Conservation (phyloP, 2,329 filamentous ascomycete genomes). For the Dichotomopilus funicola region DNA sequence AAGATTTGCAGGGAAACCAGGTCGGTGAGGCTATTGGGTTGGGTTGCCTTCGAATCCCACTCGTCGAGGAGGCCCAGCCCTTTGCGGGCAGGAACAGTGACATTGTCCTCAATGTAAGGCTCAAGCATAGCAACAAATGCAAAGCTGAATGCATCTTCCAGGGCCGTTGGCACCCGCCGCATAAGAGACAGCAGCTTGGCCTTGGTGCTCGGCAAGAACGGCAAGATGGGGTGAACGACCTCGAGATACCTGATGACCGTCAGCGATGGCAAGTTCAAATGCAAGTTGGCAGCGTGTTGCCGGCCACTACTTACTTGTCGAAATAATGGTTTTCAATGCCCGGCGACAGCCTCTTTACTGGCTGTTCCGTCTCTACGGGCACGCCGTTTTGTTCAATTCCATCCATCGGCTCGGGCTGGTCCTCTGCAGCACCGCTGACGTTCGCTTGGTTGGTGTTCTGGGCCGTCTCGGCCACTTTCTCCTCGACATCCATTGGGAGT, state of each 20-base stretch:
- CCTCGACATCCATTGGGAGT: too few relatives aligned
- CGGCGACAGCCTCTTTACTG: slow-evolving; percentile 27
- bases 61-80: slow-evolving; percentile 41
- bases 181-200: slow-evolving; percentile 50
- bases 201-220: slow-evolving; percentile 55
- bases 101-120: slow-evolving; percentile 34
- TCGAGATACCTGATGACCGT: slow-evolving; percentile 48
- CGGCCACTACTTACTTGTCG: slow-evolving; percentile 35
- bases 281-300: too few relatives aligned
- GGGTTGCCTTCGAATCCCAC: slow-evolving; percentile 41
- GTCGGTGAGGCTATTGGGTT: slow-evolving; percentile 36
- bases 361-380: slow-evolving; percentile 26
- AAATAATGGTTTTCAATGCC: slow-evolving; percentile 41
- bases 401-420: slow-evolving; percentile 29
- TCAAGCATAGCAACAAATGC: slow-evolving; percentile 55
- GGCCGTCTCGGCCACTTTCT: too few relatives aligned
- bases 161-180: slow-evolving; percentile 45
- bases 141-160: slow-evolving; percentile 59
- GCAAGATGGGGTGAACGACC: slow-evolving; percentile 60
- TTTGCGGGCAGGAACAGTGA: slow-evolving; percentile 33
- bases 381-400: slow-evolving; percentile 20
- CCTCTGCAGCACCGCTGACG: background rate
- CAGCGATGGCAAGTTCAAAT: background rate
- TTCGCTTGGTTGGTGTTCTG: too few relatives aligned
- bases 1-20: slow-evolving; percentile 61